phyloP scores from a whole-genome alignment of 179 eudicot species.

The Drosera spatulata region DNA sequence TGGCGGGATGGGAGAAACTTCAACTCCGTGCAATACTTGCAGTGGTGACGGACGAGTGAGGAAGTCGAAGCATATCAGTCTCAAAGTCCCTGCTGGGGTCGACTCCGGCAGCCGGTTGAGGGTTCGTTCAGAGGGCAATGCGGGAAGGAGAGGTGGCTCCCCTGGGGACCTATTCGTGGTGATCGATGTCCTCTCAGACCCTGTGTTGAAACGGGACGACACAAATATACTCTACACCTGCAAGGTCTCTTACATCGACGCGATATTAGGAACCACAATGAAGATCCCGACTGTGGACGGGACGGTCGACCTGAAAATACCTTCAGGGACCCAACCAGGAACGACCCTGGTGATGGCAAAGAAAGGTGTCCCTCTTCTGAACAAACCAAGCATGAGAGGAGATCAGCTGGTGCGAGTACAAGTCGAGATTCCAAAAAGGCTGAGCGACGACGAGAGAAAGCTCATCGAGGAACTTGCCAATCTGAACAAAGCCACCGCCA shows the following conservation, averaged over 20 bases:
- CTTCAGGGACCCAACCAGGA: constrained; percentile 82
- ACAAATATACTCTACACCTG: constrained; percentile 69
- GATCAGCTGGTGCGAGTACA: constrained; percentile 82
- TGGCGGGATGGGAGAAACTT: constrained; percentile 66
- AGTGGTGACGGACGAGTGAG: constrained; percentile 72
- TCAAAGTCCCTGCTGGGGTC: constrained; percentile 89
- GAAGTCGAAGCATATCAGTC: constrained; percentile 74
- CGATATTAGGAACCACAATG: constrained; percentile 67
- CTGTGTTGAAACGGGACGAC: constrained; percentile 76
- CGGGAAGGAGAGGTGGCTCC: constrained; percentile 79
- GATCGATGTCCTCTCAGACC: constrained; percentile 69
- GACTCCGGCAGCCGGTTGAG: constrained; percentile 76
- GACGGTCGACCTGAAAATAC: constrained; percentile 74
- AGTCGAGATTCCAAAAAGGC: constrained; percentile 80
- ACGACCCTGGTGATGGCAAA: constrained; percentile 87
- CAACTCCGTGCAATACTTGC: constrained; percentile 76
- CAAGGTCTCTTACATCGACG: constrained; percentile 80
- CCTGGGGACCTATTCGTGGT: constrained; percentile 77
- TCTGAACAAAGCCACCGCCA: constrained; percentile 53
- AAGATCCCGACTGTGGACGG: constrained; percentile 94
- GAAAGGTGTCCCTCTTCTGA: constrained; percentile 74
- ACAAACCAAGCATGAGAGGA: constrained; percentile 70
- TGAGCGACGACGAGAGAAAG: constrained; percentile 73
- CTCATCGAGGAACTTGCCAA: constrained; percentile 75
- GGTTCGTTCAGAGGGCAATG: constrained; percentile 77